Percentiles rank a stretch among this genome's conserved stretches.
Conservation (phyloP, 306 rosid species). For the Vigna mungo region DNA sequence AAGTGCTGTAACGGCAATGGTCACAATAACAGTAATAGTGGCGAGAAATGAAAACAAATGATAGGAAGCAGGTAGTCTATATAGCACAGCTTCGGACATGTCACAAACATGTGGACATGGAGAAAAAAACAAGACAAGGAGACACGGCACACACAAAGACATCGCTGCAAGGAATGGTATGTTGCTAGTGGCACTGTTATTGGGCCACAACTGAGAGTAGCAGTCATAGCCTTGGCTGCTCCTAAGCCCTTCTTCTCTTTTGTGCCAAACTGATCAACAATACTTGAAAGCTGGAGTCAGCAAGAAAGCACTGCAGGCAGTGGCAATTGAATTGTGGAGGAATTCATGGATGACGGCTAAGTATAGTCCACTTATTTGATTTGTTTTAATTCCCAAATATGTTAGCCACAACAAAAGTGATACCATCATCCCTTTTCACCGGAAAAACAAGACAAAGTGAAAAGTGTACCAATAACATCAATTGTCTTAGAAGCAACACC, state of each 20-base stretch:
- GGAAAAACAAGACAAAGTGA: slow-evolving; percentile 10
- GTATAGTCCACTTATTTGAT: background rate
- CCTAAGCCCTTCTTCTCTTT: too few relatives aligned
- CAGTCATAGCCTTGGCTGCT: too few relatives aligned
- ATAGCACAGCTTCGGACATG: too few relatives aligned
- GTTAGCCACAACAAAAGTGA: slow-evolving; percentile 15
- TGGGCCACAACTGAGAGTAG: too few relatives aligned
- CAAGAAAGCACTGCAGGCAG: background rate
- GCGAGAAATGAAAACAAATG: background rate
- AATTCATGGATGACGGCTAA: slow-evolving; percentile 15
- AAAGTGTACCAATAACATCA: slow-evolving; percentile 31
- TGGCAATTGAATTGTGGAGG: slow-evolving; percentile 26
- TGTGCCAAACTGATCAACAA: too few relatives aligned
- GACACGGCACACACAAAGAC: too few relatives aligned
- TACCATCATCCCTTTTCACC: background rate
- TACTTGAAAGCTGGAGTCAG: background rate
- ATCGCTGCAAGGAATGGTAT: too few relatives aligned
- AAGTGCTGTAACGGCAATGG: background rate
- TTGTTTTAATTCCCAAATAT: slow-evolving; percentile 8
- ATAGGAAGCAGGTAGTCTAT: background rate
- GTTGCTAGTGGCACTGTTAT: too few relatives aligned
- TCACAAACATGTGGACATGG: too few relatives aligned
- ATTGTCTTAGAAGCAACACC: slow-evolving; percentile 31
- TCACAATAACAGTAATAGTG: background rate
- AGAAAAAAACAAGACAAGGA: too few relatives aligned